Evolutionary conservation across 1,284 basidiomycete species (phyloP).

Genomic region (Trichosporon asahii): DNA sequence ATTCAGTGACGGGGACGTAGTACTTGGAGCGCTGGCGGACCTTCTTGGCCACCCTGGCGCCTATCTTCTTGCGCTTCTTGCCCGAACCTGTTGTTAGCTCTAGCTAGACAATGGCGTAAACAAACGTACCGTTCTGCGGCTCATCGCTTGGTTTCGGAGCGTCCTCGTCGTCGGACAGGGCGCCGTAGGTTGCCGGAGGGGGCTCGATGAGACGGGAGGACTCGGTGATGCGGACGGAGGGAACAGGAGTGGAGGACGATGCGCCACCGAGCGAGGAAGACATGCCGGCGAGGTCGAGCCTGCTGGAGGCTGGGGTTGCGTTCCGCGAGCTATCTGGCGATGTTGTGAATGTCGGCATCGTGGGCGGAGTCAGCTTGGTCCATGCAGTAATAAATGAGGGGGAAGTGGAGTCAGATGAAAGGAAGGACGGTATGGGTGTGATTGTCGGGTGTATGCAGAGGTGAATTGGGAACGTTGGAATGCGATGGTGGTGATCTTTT

Average conservation of each 20-base stretch:
- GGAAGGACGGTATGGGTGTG: background rate
- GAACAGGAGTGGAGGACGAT: background rate
- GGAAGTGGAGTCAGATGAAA: background rate
- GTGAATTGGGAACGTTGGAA: background rate
- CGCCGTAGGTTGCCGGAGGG: background rate
- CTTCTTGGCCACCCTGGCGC: slow-evolving; percentile 30
- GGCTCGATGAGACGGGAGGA: slow-evolving; percentile 5
- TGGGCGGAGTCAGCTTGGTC: background rate
- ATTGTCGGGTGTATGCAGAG: background rate
- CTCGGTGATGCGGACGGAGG: slow-evolving; percentile 6
- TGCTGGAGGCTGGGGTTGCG: slow-evolving; percentile 9
- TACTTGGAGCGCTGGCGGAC: slow-evolving; percentile 50
- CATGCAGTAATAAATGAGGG: background rate
- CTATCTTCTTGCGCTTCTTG: slow-evolving; percentile 13
- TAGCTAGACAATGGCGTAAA: too few relatives aligned
- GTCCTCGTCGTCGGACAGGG: slow-evolving; percentile 4
- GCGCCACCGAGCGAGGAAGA: slow-evolving; percentile 4
- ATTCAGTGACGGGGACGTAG: slow-evolving; percentile 55
- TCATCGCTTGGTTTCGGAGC: background rate
- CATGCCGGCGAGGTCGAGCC: slow-evolving; percentile 11
- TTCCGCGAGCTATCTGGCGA: slow-evolving; percentile 3
- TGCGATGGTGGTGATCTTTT: background rate
- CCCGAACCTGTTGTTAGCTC: background rate
- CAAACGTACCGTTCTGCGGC: background rate
- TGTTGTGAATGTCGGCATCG: slow-evolving; percentile 1